These are phyloP conservation scores for Erodium trifolium DNA, from an alignment of 441 rosid species.

Conservation along the genomic window DNA sequence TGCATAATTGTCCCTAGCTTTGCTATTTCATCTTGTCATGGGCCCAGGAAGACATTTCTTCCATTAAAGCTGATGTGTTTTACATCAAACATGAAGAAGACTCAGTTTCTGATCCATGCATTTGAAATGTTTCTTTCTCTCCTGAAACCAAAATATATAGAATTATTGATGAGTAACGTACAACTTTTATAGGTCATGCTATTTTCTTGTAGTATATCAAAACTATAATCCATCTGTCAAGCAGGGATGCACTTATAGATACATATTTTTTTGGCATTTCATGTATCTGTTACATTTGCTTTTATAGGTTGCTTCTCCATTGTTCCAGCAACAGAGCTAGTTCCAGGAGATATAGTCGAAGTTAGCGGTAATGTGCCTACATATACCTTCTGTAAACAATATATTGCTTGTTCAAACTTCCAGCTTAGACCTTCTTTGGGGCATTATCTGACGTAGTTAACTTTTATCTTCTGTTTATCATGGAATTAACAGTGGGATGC, in stretches of 20 bases:
- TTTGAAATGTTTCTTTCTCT: neutral
- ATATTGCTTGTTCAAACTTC: conserved; percentile 6
- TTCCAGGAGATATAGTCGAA: conserved; percentile 96
- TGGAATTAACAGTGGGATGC: conserved; percentile 65
- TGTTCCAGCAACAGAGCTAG: conserved; percentile 89
- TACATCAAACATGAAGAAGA: neutral
- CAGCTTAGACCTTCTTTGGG: neutral
- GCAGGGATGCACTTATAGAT: neutral
- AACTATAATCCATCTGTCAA: neutral
- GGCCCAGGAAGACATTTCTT: neutral
- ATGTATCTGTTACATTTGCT: conserved; percentile 14
- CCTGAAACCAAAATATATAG: neutral
- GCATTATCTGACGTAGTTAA: conserved; percentile 10
- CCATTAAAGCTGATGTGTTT: conserved; percentile 5
- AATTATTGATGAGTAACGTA: neutral
- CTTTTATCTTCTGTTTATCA: conserved; percentile 21
- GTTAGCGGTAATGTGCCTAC: conserved; percentile 54
- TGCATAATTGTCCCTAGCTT: neutral
- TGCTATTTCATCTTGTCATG: conserved; percentile 4
- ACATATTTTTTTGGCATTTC: conserved; percentile 3
- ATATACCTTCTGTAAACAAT: conserved; percentile 4
- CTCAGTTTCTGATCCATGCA: neutral
- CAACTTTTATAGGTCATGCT: neutral
- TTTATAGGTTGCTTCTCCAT: conserved; percentile 91
- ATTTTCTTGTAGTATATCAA: neutral